phyloP scores from a whole-genome alignment of 352 stramenopile genomes.

The Phytopythium ostracodes region DNA sequence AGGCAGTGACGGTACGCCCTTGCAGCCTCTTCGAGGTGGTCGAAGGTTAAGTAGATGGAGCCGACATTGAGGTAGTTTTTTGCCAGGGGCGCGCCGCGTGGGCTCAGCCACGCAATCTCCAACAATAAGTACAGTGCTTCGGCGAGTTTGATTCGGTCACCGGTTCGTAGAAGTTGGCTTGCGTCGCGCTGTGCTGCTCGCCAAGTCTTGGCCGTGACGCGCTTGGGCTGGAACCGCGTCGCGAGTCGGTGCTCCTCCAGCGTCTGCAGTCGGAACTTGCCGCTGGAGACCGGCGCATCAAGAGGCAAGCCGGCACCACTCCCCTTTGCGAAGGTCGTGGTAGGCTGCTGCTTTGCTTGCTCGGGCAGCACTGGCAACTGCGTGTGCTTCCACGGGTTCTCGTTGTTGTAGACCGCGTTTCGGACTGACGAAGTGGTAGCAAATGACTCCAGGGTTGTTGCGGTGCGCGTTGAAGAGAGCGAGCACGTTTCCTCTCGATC shows the following conservation, averaged over 20 bases:
- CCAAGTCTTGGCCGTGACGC: constrained; percentile 42
- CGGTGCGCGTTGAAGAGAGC: constrained; percentile 15
- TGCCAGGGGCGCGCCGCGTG: constrained; percentile 23
- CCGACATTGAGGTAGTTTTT: constrained; percentile 45
- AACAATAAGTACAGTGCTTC: constrained; percentile 57
- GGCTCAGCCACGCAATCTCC: constrained; percentile 44
- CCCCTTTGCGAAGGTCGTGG: neutral
- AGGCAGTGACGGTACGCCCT: constrained; percentile 48
- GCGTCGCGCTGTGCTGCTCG: constrained; percentile 21
- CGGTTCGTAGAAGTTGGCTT: constrained; percentile 20
- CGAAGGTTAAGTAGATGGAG: constrained; percentile 50
- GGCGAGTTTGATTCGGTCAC: constrained; percentile 26
- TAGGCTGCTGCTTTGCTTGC: neutral
- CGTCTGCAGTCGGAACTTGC: constrained; percentile 37
- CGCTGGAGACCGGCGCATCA: neutral
- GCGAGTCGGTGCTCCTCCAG: constrained; percentile 50
- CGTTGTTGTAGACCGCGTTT: neutral
- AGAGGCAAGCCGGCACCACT: too few relatives aligned
- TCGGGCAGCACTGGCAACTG: neutral
- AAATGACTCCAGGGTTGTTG: constrained; percentile 10
- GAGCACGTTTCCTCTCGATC: constrained; percentile 17
- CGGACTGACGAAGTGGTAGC: neutral
- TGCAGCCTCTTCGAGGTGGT: constrained; percentile 44
- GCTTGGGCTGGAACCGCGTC: constrained; percentile 47
- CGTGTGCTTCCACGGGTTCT: neutral